Evolutionary conservation across 1,284 basidiomycete genomes (phyloP), one percentile per base, ranked within the genome.

Genomic region (Sporisorium iseilematis-ciliati): DNA sequence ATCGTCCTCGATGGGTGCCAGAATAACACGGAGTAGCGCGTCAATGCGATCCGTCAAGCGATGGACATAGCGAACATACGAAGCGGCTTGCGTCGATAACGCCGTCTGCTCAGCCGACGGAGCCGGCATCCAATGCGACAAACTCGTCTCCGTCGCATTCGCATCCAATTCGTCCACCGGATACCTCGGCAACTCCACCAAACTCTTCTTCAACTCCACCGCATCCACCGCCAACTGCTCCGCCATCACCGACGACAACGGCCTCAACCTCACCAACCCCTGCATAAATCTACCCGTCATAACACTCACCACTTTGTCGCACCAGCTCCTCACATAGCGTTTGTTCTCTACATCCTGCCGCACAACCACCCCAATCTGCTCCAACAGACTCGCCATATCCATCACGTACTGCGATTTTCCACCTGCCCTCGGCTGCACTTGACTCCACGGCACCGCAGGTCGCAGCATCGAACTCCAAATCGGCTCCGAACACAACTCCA

Each of bases 331-430:
- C 20, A 83, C 77, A 46, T 79, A 83, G 4, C 83, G 64, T 65
- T 81, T 82, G 73, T 82, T 84, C 55, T 84, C 81, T 1, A 83
- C 73, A 31, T 84, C 81, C 51, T 84, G 78, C 50, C 83, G 56
- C 50, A 84, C 77, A 14, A 84, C 66, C 10, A 81, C 81, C 4
- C 75, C 83, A 29, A 84, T 69, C 51, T 77, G 66, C 60, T 84
- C 83, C 26, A 84, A 53, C 49, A 74, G 51, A 40, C 70, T 74
- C 18, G 80, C 77, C 65, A 84, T 57, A 35, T 81, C 74, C 55
- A 78, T 75, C 20, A 84, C 77, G 57, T 81, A 84, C 52, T 77
- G 59, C 43, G 72, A 78, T 45, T 72, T 78, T 11, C 23, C 31
- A 16, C 43, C 21, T 21, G 57, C 45, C n/a, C n/a, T n/a, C 4